These are phyloP conservation scores for Chaetoceros muelleri DNA, from an alignment of 108 stramenopile species.

Conservation along the genomic window DNA sequence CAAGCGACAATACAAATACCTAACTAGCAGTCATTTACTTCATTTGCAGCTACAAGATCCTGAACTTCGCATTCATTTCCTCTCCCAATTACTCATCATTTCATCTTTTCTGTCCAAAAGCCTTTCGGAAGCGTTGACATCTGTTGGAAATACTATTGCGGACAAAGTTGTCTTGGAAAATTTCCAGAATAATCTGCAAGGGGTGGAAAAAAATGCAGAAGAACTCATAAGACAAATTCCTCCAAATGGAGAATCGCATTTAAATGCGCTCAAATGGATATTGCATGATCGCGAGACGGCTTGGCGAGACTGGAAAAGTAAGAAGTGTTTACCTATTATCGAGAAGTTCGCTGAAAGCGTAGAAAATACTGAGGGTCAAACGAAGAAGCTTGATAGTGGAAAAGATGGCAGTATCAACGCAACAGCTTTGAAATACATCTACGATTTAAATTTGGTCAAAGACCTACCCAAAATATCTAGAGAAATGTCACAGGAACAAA, in stretches of 20 bases:
- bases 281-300: constrained; percentile 36
- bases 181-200: neutral
- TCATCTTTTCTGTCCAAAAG: constrained; percentile 37
- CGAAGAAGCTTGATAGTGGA: neutral
- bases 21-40: constrained; percentile 49
- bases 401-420: neutral
- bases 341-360: constrained; percentile 6
- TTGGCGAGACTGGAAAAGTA: constrained; percentile 72
- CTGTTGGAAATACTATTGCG: constrained; percentile 10
- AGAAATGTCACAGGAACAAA: constrained; percentile 16
- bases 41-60: constrained; percentile 50
- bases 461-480: constrained; percentile 19
- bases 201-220: neutral
- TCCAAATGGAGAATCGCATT: constrained; percentile 5
- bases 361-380: neutral
- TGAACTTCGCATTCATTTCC: constrained; percentile 34
- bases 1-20: constrained; percentile 21
- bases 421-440: neutral
- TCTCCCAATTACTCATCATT: constrained; percentile 64
- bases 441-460: constrained; percentile 7
- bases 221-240: constrained; percentile 3
- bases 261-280: constrained; percentile 28
- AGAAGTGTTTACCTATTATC: constrained; percentile 46
- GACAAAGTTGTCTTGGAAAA: constrained; percentile 21
- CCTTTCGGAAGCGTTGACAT: constrained; percentile 5